Percentiles rank a stretch among this genome's conserved stretches.
These are phyloP conservation scores for Gossypium trilobum DNA, from an alignment of 441 rosid genomes.

Conservation along the genomic window DNA sequence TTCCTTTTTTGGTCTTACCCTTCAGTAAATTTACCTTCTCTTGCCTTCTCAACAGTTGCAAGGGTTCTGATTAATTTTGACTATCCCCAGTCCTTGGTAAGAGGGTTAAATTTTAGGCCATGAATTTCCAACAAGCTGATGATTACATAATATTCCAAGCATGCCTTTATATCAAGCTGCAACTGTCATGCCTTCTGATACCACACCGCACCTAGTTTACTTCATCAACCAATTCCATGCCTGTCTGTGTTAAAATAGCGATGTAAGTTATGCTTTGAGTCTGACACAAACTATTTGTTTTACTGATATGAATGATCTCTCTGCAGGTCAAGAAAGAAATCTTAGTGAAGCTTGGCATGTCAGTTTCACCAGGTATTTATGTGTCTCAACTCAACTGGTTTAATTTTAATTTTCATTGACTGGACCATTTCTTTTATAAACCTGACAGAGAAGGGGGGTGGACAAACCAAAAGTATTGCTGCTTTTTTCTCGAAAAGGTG, in stretches of 20 bases:
- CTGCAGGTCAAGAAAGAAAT: slow-evolving; percentile 69
- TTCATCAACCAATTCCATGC: background rate
- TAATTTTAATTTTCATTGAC: background rate
- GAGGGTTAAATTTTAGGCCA: background rate
- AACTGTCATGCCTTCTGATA: background rate
- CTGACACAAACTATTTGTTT: background rate
- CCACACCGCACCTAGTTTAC: background rate
- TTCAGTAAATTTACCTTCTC: background rate
- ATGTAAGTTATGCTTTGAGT: background rate
- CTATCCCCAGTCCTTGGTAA: background rate
- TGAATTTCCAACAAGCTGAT: background rate
- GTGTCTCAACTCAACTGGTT: background rate
- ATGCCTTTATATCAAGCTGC: background rate
- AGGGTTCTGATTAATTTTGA: background rate
- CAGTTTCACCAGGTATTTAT: slow-evolving; percentile 44
- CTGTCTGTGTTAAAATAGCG: background rate
- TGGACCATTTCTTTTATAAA: background rate
- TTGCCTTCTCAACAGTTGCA: background rate
- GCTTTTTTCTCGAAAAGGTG: slow-evolving; percentile 74
- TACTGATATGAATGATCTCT: background rate
- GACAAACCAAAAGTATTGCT: slow-evolving; percentile 42
- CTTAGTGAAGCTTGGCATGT: slow-evolving; percentile 49
- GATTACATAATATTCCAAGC: background rate
- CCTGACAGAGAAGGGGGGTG: slow-evolving; percentile 30
- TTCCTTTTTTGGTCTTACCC: background rate